A percentile compares a stretch with the other conserved stretches of the same genome.
Conservation (phyloP, 208 protist species). For the Acanthamoeba lenticulata region DNA sequence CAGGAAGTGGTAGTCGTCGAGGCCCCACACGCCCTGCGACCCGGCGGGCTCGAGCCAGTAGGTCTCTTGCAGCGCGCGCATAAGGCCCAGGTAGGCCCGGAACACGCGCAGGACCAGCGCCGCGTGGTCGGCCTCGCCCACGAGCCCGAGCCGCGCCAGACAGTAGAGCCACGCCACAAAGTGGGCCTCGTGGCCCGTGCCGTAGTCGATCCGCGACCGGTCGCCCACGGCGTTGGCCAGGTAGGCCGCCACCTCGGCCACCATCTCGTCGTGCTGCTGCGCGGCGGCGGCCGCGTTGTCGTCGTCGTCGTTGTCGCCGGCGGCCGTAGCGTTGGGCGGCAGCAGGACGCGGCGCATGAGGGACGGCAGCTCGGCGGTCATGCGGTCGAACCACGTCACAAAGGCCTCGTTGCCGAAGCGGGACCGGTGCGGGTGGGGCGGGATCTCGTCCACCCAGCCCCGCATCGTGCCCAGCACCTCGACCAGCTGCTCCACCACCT, state of each 20-base stretch:
- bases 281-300: not conserved
- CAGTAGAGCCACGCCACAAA: slow-evolving; percentile 94
- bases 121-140: slow-evolving; percentile 83
- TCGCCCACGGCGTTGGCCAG: slow-evolving; percentile 95
- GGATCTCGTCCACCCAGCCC: not conserved
- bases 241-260: slow-evolving; percentile 85
- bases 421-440: not conserved
- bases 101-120: slow-evolving; percentile 93
- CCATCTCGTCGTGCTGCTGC: not conserved
- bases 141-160: slow-evolving; percentile 73
- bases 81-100: slow-evolving; percentile 90
- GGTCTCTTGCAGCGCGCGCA: slow-evolving; percentile 88
- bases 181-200: slow-evolving; percentile 98
- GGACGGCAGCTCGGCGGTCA: not conserved
- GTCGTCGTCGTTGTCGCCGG: not conserved
- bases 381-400: not conserved
- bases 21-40: slow-evolving; percentile 97
- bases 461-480: not conserved
- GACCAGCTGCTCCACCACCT: not conserved
- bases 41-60: slow-evolving; percentile 96
- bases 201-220: slow-evolving; percentile 97
- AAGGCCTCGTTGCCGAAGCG: slow-evolving; percentile 39
- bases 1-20: slow-evolving; percentile 99
- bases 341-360: not conserved
- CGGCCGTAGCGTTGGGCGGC: not conserved